These are phyloP conservation scores for Dictyostelium purpureum DNA, from an alignment of 78 protist genomes.

Conservation along the genomic window DNA sequence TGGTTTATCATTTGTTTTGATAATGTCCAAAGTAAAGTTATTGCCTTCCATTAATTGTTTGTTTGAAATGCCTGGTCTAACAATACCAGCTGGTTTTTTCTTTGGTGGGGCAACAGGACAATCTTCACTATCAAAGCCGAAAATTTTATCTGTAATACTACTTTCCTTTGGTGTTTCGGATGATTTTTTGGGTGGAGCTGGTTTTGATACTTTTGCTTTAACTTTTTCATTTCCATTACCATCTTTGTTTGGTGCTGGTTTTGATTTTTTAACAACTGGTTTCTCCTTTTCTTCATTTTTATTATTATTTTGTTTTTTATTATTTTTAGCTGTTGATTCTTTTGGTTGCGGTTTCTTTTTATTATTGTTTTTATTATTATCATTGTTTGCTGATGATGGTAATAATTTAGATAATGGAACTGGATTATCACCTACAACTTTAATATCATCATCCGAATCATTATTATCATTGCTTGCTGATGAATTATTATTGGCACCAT, in stretches of 20 bases:
- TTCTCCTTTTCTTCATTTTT: not conserved
- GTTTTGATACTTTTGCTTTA: not conserved
- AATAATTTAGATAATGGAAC: conserved; percentile 5
- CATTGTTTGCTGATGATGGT: not conserved
- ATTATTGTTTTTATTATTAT: not conserved
- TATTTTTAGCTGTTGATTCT: not conserved
- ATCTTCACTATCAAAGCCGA: not conserved
- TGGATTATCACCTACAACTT: not conserved
- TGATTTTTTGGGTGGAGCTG: not conserved
- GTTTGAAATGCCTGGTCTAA: not conserved
- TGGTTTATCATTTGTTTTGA: not conserved
- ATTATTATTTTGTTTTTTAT: no score
- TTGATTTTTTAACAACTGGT: not conserved
- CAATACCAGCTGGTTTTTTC: not conserved
- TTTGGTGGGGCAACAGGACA: not conserved
- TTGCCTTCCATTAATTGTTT: conserved; percentile 2
- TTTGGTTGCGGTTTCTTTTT: not conserved
- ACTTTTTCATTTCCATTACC: not conserved
- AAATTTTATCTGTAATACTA: not conserved
- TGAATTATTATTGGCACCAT: not conserved
- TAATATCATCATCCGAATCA: conserved; percentile 29
- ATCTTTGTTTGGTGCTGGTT: not conserved
- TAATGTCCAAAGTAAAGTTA: not conserved
- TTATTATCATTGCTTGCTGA: not conserved
- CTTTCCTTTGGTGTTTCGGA: not conserved